These are phyloP conservation scores for Sphagnum fallax DNA, from an alignment of 228 moss, liverwort and hornwort species.

Conservation along the genomic window DNA sequence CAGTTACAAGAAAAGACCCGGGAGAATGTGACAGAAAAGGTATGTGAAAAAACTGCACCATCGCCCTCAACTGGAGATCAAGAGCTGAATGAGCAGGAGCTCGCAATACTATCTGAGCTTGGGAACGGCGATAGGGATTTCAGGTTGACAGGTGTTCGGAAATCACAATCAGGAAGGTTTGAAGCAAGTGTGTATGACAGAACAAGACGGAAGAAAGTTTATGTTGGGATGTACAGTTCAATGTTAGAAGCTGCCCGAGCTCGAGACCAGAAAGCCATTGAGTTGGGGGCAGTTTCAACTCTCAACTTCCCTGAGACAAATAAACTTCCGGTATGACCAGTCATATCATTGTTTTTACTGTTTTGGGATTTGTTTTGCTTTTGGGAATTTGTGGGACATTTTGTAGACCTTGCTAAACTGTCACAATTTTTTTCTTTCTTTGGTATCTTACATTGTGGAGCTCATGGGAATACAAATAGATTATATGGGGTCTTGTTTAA, in stretches of 20 bases:
- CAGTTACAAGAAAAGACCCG: conserved; percentile 18
- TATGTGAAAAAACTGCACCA: conserved; percentile 15
- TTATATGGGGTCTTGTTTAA: too few species aligned
- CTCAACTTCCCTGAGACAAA: conserved; percentile 38
- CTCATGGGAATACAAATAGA: too few species aligned
- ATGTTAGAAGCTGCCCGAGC: conserved; percentile 60
- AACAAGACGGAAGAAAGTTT: conserved; percentile 71
- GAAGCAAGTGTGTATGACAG: conserved; percentile 73
- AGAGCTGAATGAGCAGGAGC: conserved; percentile 43
- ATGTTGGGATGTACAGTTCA: conserved; percentile 50
- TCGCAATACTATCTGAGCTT: conserved; percentile 30
- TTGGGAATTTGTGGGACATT: too few species aligned
- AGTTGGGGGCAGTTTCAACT: conserved; percentile 54
- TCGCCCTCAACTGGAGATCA: conserved; percentile 25
- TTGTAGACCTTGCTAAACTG: too few species aligned
- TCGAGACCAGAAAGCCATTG: conserved; percentile 54
- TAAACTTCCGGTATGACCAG: conserved; percentile 27
- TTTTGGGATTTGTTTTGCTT: not conserved
- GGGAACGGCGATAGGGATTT: conserved; percentile 48
- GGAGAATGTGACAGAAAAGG: not conserved
- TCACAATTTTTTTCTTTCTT: too few species aligned
- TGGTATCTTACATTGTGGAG: too few species aligned
- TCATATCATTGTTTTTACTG: not conserved
- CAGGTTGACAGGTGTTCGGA: conserved; percentile 55
- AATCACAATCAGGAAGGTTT: conserved; percentile 63